Evolutionary conservation across 1,284 basidiomycete species (phyloP).

Genomic region (Papiliotrema nemorosa): DNA sequence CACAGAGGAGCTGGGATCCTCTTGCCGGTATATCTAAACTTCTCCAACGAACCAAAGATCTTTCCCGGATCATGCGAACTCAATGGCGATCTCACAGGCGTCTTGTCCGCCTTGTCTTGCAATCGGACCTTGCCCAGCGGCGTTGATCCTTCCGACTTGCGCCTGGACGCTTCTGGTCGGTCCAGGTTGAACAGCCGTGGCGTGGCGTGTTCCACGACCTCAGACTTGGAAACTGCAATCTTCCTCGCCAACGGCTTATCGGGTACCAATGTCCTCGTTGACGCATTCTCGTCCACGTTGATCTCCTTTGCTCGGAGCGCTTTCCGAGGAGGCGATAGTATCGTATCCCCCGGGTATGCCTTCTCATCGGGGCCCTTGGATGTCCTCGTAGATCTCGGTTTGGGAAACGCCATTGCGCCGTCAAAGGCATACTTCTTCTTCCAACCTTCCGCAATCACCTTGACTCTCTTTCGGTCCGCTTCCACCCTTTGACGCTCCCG

Average conservation of each 20-base stretch:
- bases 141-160: background rate
- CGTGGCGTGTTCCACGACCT: background rate
- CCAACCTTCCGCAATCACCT: conserved; percentile 40
- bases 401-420: background rate
- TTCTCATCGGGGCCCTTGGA: background rate
- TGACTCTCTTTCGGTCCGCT: conserved; percentile 30
- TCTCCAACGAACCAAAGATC: background rate
- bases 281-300: background rate
- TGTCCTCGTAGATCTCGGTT: conserved; percentile 1
- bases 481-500: conserved; percentile 8
- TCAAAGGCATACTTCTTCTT: conserved; percentile 40
- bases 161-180: background rate
- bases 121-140: background rate
- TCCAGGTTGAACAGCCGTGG: background rate
- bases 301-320: background rate
- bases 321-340: background rate
- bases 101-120: background rate
- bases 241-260: too few species aligned
- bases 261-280: too few species aligned
- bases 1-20: too few species aligned
- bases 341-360: background rate
- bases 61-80: background rate
- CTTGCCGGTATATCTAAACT: background rate
- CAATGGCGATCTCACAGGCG: background rate
- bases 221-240: background rate